A percentile compares a stretch with the other conserved stretches of the same genome.
Evolutionary conservation across 2,329 filamentous ascomycete species (phyloP).

Genomic region (Epichloe uncinata): DNA sequence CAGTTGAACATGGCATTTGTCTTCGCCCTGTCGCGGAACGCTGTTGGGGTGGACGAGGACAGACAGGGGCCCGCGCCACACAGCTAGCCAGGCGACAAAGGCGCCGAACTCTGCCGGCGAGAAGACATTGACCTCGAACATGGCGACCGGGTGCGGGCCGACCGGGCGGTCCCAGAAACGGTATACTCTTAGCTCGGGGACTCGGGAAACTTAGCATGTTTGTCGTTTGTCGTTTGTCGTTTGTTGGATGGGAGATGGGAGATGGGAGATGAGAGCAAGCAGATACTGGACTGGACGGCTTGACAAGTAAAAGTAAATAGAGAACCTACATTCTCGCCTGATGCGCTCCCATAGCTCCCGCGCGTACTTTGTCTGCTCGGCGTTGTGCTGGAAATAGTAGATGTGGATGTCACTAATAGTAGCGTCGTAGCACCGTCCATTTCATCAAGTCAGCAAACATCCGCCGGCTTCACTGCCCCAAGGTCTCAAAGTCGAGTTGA

Average conservation of each 20-base stretch:
- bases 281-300: not conserved
- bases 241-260: not conserved
- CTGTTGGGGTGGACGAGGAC: slow-evolving; percentile 77
- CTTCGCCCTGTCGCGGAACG: slow-evolving; percentile 25
- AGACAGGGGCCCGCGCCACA: slow-evolving; percentile 69
- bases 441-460: not conserved
- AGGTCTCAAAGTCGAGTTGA: no score
- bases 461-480: not conserved
- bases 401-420: slow-evolving; percentile 59
- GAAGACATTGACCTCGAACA: slow-evolving; percentile 89
- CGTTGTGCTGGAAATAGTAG: slow-evolving; percentile 59
- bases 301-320: slow-evolving; percentile 9
- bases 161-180: slow-evolving; percentile 62
- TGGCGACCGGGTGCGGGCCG: slow-evolving; percentile 70
- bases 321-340: slow-evolving; percentile 54
- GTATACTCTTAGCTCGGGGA: slow-evolving; percentile 78
- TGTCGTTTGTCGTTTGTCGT: not conserved
- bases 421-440: not conserved
- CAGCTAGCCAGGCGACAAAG: slow-evolving; percentile 72
- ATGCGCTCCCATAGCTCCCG: slow-evolving; percentile 65
- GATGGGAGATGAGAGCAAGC: no score
- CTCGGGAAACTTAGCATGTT: slow-evolving; percentile 26
- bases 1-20: slow-evolving; percentile 20
- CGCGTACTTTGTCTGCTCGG: slow-evolving; percentile 52
- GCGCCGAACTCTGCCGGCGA: slow-evolving; percentile 80